Conservation (phyloP, 140 eudicot genomes). For the Oenanthe javanica region DNA sequence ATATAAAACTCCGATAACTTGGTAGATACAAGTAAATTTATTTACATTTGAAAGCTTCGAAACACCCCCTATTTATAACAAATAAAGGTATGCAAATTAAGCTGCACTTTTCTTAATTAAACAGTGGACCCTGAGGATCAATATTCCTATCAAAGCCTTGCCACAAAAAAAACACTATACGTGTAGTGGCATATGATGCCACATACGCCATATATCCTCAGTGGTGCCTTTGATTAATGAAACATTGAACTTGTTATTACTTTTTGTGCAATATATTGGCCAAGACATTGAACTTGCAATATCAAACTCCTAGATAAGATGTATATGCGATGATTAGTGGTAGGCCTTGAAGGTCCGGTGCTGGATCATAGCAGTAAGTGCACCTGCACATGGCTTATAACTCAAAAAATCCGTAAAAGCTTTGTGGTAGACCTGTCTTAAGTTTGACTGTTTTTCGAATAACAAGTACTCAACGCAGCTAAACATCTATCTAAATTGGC, state of each 20-base stretch:
- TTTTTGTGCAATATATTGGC: not conserved
- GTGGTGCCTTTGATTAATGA: not conserved
- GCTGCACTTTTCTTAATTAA: not conserved
- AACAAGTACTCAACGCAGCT: not conserved
- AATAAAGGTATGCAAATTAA: constrained; percentile 7
- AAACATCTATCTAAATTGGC: not conserved
- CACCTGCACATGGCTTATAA: constrained; percentile 6
- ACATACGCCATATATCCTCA: not conserved
- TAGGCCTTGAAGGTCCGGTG: constrained; percentile 3
- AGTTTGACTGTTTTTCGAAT: not conserved
- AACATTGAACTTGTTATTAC: constrained; percentile 1
- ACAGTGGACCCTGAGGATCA: not conserved
- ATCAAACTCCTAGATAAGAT: not conserved
- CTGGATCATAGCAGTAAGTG: constrained; percentile 4
- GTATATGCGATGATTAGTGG: not conserved
- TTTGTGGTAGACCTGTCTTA: not conserved
- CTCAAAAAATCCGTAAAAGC: not conserved
- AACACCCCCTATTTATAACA: constrained; percentile 34
- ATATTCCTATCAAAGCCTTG: not conserved
- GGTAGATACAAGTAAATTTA: constrained; percentile 6
- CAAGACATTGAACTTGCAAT: constrained; percentile 3
- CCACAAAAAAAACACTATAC: not conserved
- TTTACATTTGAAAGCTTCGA: not conserved
- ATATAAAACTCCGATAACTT: not conserved
- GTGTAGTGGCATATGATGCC: not conserved